A percentile compares a stretch with the other conserved stretches of the same genome.
These are phyloP conservation scores for Mycena belliarum DNA, from an alignment of 768 basidiomycete genomes.

Conservation along the genomic window DNA sequence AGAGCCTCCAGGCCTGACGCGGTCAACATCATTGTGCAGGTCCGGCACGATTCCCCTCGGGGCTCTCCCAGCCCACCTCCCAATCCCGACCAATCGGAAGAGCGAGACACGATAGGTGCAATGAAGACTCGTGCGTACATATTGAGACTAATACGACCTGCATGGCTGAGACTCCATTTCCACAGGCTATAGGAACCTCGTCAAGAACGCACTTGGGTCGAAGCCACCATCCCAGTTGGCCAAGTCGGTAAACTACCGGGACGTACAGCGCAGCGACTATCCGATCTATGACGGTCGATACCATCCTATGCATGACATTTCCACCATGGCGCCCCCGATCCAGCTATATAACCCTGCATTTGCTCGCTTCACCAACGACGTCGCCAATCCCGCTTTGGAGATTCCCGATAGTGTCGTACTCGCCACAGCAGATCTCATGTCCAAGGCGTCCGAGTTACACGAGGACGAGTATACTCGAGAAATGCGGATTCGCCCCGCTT, in stretches of 20 bases:
- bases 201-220: background rate
- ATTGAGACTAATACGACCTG: background rate
- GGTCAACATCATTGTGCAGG: background rate
- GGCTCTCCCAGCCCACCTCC: background rate
- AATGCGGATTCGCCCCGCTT: background rate
- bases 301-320: background rate
- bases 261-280: background rate
- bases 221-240: background rate
- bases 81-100: background rate
- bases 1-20: background rate
- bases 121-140: background rate
- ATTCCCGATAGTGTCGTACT: constrained; percentile 9
- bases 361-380: constrained; percentile 26
- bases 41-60: background rate
- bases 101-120: background rate
- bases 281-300: constrained; percentile 21
- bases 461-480: background rate
- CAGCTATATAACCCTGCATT: constrained; percentile 31
- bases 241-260: background rate
- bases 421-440: constrained; percentile 15
- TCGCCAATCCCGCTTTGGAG: constrained; percentile 11
- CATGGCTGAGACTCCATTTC: background rate
- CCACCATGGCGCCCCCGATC: constrained; percentile 26
- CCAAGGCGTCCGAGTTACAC: constrained; percentile 19
- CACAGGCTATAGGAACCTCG: background rate